Evolutionary conservation across 129 eudicot species (phyloP).

Genomic region (Artemisia argyi): DNA sequence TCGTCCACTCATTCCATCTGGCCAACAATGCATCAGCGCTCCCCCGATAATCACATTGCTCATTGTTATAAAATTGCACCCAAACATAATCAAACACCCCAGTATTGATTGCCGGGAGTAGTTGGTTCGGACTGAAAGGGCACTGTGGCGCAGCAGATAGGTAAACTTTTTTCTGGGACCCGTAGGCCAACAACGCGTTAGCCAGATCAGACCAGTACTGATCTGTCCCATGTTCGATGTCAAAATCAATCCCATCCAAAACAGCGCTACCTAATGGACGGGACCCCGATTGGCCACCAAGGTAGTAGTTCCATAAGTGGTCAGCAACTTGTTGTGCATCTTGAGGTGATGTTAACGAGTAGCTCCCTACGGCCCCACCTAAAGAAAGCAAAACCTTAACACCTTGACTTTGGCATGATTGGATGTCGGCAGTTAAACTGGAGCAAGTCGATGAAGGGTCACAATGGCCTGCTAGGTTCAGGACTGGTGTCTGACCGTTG

Average conservation of each 20-base stretch:
- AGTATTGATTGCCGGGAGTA: slow-evolving; percentile 37
- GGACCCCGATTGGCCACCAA: slow-evolving; percentile 51
- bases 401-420: slow-evolving; percentile 50
- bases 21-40: slow-evolving; percentile 43
- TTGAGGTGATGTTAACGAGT: slow-evolving; percentile 51
- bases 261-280: slow-evolving; percentile 67
- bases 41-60: slow-evolving; percentile 41
- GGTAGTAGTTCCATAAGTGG: slow-evolving; percentile 51
- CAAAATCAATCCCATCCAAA: slow-evolving; percentile 75
- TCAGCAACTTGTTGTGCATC: slow-evolving; percentile 57
- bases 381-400: slow-evolving; percentile 62
- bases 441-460: slow-evolving; percentile 39
- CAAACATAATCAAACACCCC: slow-evolving; percentile 72
- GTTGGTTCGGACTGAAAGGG: slow-evolving; percentile 43
- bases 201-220: slow-evolving; percentile 51
- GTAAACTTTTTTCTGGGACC: slow-evolving; percentile 43
- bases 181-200: slow-evolving; percentile 33
- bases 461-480: slow-evolving; percentile 77
- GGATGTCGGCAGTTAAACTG: slow-evolving; percentile 31
- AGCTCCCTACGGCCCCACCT: slow-evolving; percentile 51
- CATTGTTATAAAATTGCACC: slow-evolving; percentile 77
- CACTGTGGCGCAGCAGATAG: slow-evolving; percentile 83
- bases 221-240: slow-evolving; percentile 44
- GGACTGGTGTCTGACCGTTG: slow-evolving; percentile 45
- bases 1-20: slow-evolving; percentile 62